Base-by-base conservation (phyloP, 2,329 filamentous ascomycete species). In the Didymella arachidicola region DNA sequence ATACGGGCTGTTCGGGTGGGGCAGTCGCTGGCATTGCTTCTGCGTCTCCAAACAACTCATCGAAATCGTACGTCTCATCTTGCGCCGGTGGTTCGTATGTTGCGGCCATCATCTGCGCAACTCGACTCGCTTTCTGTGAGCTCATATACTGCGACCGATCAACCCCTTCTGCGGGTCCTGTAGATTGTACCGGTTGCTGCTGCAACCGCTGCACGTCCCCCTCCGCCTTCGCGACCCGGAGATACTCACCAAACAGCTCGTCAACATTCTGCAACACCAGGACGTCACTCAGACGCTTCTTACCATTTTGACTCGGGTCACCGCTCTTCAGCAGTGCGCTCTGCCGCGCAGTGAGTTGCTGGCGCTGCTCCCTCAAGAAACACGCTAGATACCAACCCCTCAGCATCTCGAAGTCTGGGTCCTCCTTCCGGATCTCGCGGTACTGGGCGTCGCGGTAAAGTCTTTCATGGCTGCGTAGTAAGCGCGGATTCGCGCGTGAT, bases 371-470 rank as follows among this genome's bases (percentile, higher is more conserved):
- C 25, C 29, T 7, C 2, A 47, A 38, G 7, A 47, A 48, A n/a
- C 36, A 48, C 14, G 27, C 44, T 19, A 48, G 16, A 10, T 48
- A 49, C 52, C 52, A 55, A 2, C 34, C 22, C 22, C 19, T 43
- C 7, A 48, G 26, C 2, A 25, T 6, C 2, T 6, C 29, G 25
- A 55, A 42, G 19, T 55, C 11, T 1, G 52, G 36, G 1, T 4
- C 7, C 22, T 34, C 22, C 22, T 55, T 55, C 12, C 2, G 7
- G 2, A 27, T 32, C 16, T 55, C 44, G 10, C 36, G 52, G 10
- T 43, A 34, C 22, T 55, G 44, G 4, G 52, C 52, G 10, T 55
- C 44, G 16, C 19, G 44, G 7, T 48, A 48, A 12, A 55, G 38
- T 0, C 10, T 10, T 8, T 55, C 52, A 11, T 49, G 29, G 10